Conservation (phyloP, 192 early-diverging fungal species). For the Umbelopsis sp. region DNA sequence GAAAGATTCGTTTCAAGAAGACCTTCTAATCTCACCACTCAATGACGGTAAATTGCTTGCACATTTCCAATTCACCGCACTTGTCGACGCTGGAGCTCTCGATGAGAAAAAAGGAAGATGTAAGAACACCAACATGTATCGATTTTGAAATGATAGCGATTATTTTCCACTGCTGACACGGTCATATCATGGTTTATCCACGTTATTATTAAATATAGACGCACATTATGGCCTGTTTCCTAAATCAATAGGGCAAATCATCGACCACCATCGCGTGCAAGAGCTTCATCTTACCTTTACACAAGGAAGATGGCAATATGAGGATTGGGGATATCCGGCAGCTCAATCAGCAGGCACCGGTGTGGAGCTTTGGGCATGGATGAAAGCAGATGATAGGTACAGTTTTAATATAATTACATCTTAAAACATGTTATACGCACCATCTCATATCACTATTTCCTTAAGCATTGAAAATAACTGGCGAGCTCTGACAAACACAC, state of each 20-base stretch:
- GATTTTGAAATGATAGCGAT: background rate
- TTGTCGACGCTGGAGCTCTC: slow-evolving; percentile 28
- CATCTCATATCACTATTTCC: background rate
- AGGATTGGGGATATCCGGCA: slow-evolving; percentile 71
- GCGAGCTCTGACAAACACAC: slow-evolving; percentile 86
- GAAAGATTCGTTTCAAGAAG: slow-evolving; percentile 53
- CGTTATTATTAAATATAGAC: slow-evolving; percentile 25
- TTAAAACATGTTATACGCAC: background rate
- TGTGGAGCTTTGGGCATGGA: slow-evolving; percentile 74
- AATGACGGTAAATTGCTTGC: slow-evolving; percentile 79
- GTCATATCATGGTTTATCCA: too few relatives aligned
- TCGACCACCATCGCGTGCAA: slow-evolving; percentile 70
- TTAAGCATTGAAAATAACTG: slow-evolving; percentile 71
- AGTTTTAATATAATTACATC: background rate
- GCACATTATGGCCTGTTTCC: slow-evolving; percentile 84
- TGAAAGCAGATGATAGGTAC: slow-evolving; percentile 41
- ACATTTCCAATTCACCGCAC: slow-evolving; percentile 76
- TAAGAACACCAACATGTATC: background rate
- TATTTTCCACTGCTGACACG: too few relatives aligned
- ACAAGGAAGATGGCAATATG: slow-evolving; percentile 86
- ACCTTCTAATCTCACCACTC: slow-evolving; percentile 70
- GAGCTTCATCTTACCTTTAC: slow-evolving; percentile 89
- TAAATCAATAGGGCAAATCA: slow-evolving; percentile 81
- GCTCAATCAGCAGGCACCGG: slow-evolving; percentile 69
- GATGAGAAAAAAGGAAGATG: background rate